These are phyloP conservation scores for Tylopilus plumbeoviolaceoides DNA, from an alignment of 768 basidiomycete species.

Conservation along the genomic window DNA sequence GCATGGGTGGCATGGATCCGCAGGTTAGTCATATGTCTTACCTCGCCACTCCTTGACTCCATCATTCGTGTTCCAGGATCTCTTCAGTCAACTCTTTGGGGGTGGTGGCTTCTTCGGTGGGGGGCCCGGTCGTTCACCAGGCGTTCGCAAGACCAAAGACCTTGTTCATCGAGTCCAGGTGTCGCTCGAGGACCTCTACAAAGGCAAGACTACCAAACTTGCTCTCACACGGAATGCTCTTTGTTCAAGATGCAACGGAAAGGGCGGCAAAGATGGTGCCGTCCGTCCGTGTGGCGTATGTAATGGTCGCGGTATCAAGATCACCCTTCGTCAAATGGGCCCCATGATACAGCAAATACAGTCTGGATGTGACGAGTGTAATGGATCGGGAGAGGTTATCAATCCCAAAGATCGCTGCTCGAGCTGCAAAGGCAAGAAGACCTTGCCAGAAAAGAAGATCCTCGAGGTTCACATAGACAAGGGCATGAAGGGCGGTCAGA, in stretches of 20 bases:
- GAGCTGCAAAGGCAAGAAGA: slow-evolving; percentile 94
- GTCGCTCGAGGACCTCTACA: slow-evolving; percentile 97
- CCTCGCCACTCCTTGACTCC: not conserved
- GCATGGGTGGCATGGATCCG: slow-evolving; percentile 95
- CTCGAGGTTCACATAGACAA: slow-evolving; percentile 98
- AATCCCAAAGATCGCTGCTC: slow-evolving; percentile 90
- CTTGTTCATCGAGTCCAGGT: slow-evolving; percentile 96
- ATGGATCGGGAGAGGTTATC: slow-evolving; percentile 92
- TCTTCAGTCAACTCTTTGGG: slow-evolving; percentile 96
- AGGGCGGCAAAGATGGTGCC: slow-evolving; percentile 96
- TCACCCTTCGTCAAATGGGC: slow-evolving; percentile 94
- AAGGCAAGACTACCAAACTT: slow-evolving; percentile 97
- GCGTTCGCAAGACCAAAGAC: slow-evolving; percentile 93
- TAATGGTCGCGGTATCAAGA: slow-evolving; percentile 84
- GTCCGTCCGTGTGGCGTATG: slow-evolving; percentile 76
- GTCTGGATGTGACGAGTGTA: slow-evolving; percentile 90
- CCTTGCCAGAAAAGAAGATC: slow-evolving; percentile 89
- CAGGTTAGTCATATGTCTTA: slow-evolving; percentile 49
- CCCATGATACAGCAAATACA: slow-evolving; percentile 99
- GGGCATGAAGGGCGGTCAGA: slow-evolving; percentile 94
- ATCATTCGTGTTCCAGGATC: slow-evolving; percentile 51
- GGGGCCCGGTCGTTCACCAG: slow-evolving; percentile 55
- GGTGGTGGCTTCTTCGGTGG: slow-evolving; percentile 78
- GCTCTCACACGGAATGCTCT: slow-evolving; percentile 94
- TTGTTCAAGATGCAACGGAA: slow-evolving; percentile 91